Base-by-base conservation (phyloP, 257 asterid species). In the Mitragyna speciosa region DNA sequence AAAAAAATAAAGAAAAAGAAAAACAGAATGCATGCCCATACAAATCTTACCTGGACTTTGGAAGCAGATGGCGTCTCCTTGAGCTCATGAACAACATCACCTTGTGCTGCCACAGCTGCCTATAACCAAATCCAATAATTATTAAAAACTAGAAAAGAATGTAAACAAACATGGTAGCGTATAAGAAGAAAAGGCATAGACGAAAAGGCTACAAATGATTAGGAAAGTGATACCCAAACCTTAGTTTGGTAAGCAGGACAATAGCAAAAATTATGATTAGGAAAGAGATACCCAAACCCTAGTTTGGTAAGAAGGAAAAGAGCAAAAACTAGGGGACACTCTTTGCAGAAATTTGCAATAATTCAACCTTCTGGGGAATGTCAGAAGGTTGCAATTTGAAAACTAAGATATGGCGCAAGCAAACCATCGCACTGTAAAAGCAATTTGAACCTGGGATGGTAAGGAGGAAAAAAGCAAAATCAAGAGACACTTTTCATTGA, bases 71-170 rank as follows among this genome's bases (percentile, higher is more conserved):
- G 91, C 52, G 79, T 77, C 83, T 92, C 97, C 90, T 90, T 89
- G 51, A 87, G 83, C 89, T 91, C 97, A 8, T 84, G 92, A 45
- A 92, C 86, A 81, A 64, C 82, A 45, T 58, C 70, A 59, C 90
- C 85, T 73, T 91, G 96, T 71, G 92, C 94, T 86, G 91, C 94
- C 84, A 93, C 93, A 52, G 98, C 97, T 80, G 90, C 98, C 99
- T 95, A 83, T 68, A 79, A 84, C 74, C 48, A 78, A 66, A 56
- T 49, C 66, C 24, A 17, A 43, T 70, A 30, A 43, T 20, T n/a
- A 43, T 43, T 39, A 22, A 28, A 43, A 26, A 45, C 6, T 14
- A 59, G 4, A 64, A 28, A 61, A 61, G 45, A 26, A 20, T 43
- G 47, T 20, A 7, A 22, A 14, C 22, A 79, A 56, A 65, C 61